A percentile compares a stretch with the other conserved stretches of the same genome.
Conservation (phyloP, 768 basidiomycete genomes). For the Kwoniella newhampshirensis region DNA sequence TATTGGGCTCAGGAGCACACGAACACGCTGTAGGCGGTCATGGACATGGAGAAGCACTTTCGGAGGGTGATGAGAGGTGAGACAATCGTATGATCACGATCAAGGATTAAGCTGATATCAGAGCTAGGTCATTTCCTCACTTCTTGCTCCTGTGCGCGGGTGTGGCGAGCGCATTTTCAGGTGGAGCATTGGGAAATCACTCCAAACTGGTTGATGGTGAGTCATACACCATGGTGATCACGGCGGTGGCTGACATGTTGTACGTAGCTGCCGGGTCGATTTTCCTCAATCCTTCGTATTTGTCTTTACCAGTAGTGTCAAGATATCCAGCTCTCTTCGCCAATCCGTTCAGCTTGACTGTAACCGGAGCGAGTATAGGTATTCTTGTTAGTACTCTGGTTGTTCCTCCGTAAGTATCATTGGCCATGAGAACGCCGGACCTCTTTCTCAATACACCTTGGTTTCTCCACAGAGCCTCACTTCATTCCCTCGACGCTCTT, state of each 20-base stretch:
- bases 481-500: conserved; percentile 72
- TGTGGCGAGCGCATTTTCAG: conserved; percentile 42
- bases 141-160: conserved; percentile 38
- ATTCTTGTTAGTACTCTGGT: conserved; percentile 62
- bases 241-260: conserved; percentile 2
- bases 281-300: conserved; percentile 34
- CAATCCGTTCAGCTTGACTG: conserved; percentile 74
- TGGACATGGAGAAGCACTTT: conserved; percentile 62
- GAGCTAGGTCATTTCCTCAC: conserved; percentile 34
- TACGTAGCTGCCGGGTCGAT: conserved; percentile 48
- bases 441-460: neutral
- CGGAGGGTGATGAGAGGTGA: conserved; percentile 42
- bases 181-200: conserved; percentile 52
- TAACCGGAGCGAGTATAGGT: conserved; percentile 61
- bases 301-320: conserved; percentile 17
- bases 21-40: conserved; percentile 45
- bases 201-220: conserved; percentile 54
- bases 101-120: conserved; percentile 15
- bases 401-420: conserved; percentile 63
- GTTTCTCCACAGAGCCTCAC: conserved; percentile 17
- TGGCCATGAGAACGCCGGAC: no score
- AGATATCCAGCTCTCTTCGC: conserved; percentile 57
- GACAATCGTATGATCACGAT: conserved; percentile 13
- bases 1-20: conserved; percentile 58
- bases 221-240: conserved; percentile 8